Base-by-base conservation (phyloP, 2,329 filamentous ascomycete genomes). In the Pseudocercospora vitis region DNA sequence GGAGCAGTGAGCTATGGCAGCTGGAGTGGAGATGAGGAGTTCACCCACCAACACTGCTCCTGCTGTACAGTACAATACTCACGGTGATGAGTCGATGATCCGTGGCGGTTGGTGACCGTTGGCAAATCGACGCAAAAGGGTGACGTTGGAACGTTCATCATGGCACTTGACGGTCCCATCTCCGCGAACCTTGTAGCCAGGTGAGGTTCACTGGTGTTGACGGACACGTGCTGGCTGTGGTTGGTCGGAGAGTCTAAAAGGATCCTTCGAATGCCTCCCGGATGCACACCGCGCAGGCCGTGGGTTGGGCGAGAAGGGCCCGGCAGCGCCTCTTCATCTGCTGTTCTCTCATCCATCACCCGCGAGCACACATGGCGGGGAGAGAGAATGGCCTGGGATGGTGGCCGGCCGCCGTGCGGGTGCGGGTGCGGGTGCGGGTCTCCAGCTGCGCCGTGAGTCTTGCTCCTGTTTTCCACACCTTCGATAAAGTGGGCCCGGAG, bases 401-500 rank as follows among this genome's bases (percentile, higher is more conserved):
- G n/a, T n/a, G n/a, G n/a, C n/a, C n/a, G n/a, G n/a, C n/a, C n/a
- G n/a, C n/a, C n/a, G n/a, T n/a, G n/a, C n/a, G n/a, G 28, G 7
- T 7, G 28, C 12, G 28, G 28, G 7, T 31, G 28, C 12, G 40
- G 8, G 14, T 21, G 19, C 40, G 40, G 40, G 40, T 44, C 40
- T 44, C 40, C 40, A 23, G 12, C 12, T 44, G 40, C 11, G 16
- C 40, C 40, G 40, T 26, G 18, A 11, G 11, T 29, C 26, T 29
- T 29, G 26, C 6, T 29, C 11, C 26, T 12, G 12, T 29, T 29
- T 29, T 11, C 26, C 26, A 11, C 26, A 29, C 6, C 6, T 9
- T 23, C 45, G 45, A 33, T 48, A 35, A 21, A 12, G 45, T 19
- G 44, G 44, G 44, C 28, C 28, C 16, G 40, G 40, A 12, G 7